Evolutionary conservation across 805 yeast genomes (phyloP), one percentile per base, ranked within the genome.

Genomic region (baker's yeast (Saccharomyces cerevisiae)): DNA sequence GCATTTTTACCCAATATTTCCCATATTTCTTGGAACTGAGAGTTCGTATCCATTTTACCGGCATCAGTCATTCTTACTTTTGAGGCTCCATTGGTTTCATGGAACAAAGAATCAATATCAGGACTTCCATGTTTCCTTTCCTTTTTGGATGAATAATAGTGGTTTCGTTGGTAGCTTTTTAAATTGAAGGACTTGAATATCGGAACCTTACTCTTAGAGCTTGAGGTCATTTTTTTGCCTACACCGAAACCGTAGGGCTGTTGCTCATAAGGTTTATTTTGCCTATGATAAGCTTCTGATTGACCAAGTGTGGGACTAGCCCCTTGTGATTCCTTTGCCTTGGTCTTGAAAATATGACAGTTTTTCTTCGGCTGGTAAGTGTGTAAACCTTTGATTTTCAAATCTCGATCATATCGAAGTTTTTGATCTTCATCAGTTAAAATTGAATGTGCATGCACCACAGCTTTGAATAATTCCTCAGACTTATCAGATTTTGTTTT

Each of bases 401-500:
- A 54, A 9, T 47, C 41, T 1, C 50, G 28, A 55, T 68, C 69
- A 55, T 68, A 68, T 46, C 52, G 50, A 11, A 26, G 21, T 51
- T 60, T 61, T 50, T 59, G 53, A 17, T 56, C 60, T 24, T 52
- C 51, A 56, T 68, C 70, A 29, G 64, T 64, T 29, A 69, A 55
- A 6, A 66, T 53, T 0, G 68, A 66, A 49, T 69, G 66, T 11
- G 72, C 70, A 53, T 69, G 64, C 8, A 65, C 65, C 3, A 69
- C 61, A 6, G 63, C 26, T 53, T 69, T 69, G 55, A 69, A 69
- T 48, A 64, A 46, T 32, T 68, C 73, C 14, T 63, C 72, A 30
- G 64, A 61, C 11, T 53, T 54, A n/a, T 68, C 69, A 22, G 68
- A 65, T 41, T 80, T 80, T 41, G 87, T 85, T 73, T 89, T 88